phyloP scores from a whole-genome alignment of 768 basidiomycete species.

The Pisolithus microcarpus region DNA sequence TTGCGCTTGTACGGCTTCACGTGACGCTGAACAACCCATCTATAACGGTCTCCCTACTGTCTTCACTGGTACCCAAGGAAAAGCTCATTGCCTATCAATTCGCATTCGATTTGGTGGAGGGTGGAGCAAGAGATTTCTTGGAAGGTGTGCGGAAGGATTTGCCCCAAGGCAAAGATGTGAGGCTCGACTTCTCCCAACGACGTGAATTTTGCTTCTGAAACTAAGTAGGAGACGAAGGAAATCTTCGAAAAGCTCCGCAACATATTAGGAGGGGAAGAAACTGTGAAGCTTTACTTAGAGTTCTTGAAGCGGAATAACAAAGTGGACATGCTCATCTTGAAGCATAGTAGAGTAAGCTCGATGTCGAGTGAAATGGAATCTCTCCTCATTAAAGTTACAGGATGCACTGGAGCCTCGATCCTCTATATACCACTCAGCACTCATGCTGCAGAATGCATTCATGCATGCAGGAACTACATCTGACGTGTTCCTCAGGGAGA shows the following conservation, averaged over 20 bases:
- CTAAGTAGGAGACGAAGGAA: conserved; percentile 46
- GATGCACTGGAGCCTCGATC: conserved; percentile 89
- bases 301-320: conserved; percentile 94
- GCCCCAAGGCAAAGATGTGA: conserved; percentile 60
- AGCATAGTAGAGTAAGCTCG: conserved; percentile 72
- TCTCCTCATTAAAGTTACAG: conserved; percentile 31
- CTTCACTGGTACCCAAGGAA: conserved; percentile 62
- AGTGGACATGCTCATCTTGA: conserved; percentile 84
- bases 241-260: conserved; percentile 69
- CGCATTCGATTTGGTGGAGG: conserved; percentile 92
- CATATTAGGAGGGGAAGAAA: conserved; percentile 87
- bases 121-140: conserved; percentile 88
- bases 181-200: conserved; percentile 11
- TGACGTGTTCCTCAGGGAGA: conserved; percentile 88
- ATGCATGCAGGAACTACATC: conserved; percentile 98
- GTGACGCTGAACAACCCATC: conserved; percentile 82
- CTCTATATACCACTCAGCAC: conserved; percentile 94
- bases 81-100: conserved; percentile 86
- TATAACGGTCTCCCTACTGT: conserved; percentile 67
- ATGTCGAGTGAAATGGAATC: background rate
- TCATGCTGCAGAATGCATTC: conserved; percentile 95
- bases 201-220: conserved; percentile 8
- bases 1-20: conserved; percentile 80
- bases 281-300: conserved; percentile 88
- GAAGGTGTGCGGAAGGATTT: conserved; percentile 64